A percentile compares a stretch with the other conserved stretches of the same genome.
Conservation (phyloP, 2,329 filamentous ascomycete species). For the Cladobotryum mycophilum region DNA sequence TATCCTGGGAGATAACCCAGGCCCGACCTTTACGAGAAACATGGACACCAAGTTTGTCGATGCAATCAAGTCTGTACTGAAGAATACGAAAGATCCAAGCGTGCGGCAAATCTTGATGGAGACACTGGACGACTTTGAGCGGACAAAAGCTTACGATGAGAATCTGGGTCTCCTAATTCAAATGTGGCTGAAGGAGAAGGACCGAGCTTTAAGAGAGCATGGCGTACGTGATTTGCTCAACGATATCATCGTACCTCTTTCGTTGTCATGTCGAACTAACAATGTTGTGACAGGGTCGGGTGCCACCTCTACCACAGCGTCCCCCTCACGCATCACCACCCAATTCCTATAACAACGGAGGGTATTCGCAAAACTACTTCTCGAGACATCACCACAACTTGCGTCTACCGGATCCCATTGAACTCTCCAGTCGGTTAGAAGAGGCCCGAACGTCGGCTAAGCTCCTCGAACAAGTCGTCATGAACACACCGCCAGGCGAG, state of each 20-base stretch:
- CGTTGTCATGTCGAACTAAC: conserved; percentile 10
- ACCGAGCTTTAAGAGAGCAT: conserved; percentile 48
- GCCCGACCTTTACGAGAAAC: conserved; percentile 82
- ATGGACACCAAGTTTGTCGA: conserved; percentile 79
- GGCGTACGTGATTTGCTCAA: conserved; percentile 35
- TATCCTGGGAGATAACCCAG: conserved; percentile 89
- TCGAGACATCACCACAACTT: conserved; percentile 43
- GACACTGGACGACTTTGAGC: conserved; percentile 73
- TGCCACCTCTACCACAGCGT: conserved; percentile 14
- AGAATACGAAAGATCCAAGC: conserved; percentile 62
- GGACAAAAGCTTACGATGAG: conserved; percentile 65
- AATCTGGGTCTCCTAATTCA: conserved; percentile 63
- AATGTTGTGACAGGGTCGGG: conserved; percentile 14
- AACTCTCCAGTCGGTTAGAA: conserved; percentile 77
- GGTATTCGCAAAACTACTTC: conserved; percentile 51
- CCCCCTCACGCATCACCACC: conserved; percentile 11
- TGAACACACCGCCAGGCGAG: conserved; percentile 73
- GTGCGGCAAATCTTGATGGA: conserved; percentile 84
- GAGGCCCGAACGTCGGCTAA: conserved; percentile 88
- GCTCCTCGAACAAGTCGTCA: conserved; percentile 84
- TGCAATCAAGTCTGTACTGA: conserved; percentile 67
- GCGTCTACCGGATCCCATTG: conserved; percentile 59
- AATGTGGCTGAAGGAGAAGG: conserved; percentile 90
- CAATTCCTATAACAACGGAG: conserved; percentile 24
- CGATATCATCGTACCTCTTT: too few relatives aligned